phyloP scores from a whole-genome alignment of 2,329 filamentous ascomycete genomes.

The Curvularia eragrostidis region DNA sequence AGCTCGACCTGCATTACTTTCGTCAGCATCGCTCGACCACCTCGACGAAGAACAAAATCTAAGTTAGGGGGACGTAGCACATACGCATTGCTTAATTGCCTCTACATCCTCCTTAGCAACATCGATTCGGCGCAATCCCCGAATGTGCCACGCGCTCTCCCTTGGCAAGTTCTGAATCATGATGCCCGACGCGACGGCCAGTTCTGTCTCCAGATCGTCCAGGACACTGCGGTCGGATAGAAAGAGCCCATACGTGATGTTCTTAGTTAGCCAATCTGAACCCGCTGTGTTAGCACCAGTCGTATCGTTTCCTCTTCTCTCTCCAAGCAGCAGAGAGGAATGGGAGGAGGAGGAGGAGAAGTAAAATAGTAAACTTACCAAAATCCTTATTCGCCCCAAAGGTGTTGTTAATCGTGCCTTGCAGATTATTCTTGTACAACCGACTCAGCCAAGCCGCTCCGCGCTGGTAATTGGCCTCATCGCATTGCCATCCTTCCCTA shows the following conservation, averaged over 20 bases:
- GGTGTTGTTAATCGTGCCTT: constrained; percentile 43
- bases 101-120: constrained; percentile 56
- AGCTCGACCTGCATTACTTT: constrained; percentile 34
- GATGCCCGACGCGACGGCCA: constrained; percentile 62
- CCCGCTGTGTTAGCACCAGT: neutral
- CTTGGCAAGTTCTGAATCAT: constrained; percentile 64
- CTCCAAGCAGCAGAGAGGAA: neutral
- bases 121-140: constrained; percentile 58
- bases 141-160: constrained; percentile 64
- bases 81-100: constrained; percentile 51
- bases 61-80: constrained; percentile 1
- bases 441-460: constrained; percentile 64
- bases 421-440: constrained; percentile 62
- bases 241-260: constrained; percentile 66
- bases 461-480: constrained; percentile 61
- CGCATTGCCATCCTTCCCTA: constrained; percentile 64
- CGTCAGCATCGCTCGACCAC: constrained; percentile 11
- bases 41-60: neutral
- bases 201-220: constrained; percentile 61
- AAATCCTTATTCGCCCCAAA: constrained; percentile 58
- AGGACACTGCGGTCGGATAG: constrained; percentile 64
- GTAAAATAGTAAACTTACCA: constrained; percentile 25
- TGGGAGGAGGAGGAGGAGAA: neutral
- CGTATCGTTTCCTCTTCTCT: too few relatives aligned
- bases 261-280: constrained; percentile 59